Evolutionary conservation across 2,329 filamentous ascomycete genomes (phyloP).

Genomic region (Botrytis fabae): DNA sequence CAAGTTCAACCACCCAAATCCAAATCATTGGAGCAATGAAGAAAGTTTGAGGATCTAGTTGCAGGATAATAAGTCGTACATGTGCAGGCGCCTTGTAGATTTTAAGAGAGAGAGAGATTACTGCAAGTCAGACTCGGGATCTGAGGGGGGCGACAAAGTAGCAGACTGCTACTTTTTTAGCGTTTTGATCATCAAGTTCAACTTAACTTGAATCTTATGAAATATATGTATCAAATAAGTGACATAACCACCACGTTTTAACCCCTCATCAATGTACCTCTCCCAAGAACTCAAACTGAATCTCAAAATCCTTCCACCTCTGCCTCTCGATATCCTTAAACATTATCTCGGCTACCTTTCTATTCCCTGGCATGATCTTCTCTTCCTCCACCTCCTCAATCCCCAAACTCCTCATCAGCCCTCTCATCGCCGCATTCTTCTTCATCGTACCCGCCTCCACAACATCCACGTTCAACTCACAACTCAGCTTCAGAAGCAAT

Average conservation of each 20-base stretch:
- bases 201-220: rapidly evolving
- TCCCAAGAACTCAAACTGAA: background rate
- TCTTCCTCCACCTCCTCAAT: constrained; percentile 27
- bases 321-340: background rate
- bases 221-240: background rate
- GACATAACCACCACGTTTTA: background rate
- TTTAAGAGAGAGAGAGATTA: background rate
- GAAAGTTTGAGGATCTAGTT: no score
- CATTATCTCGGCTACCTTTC: background rate
- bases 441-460: constrained; percentile 27
- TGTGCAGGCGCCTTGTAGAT: background rate
- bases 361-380: background rate
- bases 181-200: no score
- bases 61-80: background rate
- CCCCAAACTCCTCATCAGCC: constrained; percentile 26
- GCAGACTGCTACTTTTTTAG: background rate
- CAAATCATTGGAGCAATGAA: no score
- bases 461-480: constrained; percentile 26
- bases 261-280: background rate
- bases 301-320: constrained; percentile 11
- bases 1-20: background rate
- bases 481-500: constrained; percentile 26
- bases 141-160: no score
- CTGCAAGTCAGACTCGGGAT: background rate
- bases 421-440: constrained; percentile 27